Percentiles rank a stretch among this genome's conserved stretches.
Conservation (phyloP, 1,284 basidiomycete species). For the Ustilago xerochloae region DNA sequence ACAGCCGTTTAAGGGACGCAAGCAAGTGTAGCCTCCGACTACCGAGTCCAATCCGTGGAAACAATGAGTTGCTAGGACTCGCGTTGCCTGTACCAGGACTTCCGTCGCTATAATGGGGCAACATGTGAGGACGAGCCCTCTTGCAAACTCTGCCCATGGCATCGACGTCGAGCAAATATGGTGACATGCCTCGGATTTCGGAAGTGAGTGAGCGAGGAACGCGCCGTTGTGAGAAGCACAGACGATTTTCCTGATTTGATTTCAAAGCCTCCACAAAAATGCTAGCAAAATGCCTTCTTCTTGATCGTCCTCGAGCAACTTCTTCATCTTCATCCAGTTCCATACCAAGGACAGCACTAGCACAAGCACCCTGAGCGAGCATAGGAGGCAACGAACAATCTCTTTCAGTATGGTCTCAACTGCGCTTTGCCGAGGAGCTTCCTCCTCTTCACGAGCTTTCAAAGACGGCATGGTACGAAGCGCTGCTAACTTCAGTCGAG, state of each 20-base stretch:
- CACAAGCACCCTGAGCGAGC: not conserved
- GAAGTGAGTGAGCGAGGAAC: not conserved
- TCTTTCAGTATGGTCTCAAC: not conserved
- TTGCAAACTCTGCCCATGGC: no score
- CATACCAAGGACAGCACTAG: not conserved
- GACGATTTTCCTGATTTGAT: constrained; percentile 2
- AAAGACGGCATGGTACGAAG: not conserved
- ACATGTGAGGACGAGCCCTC: no score
- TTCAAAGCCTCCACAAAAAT: constrained; percentile 18
- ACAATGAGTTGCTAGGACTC: no score
- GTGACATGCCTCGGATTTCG: constrained; percentile 3
- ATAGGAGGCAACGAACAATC: not conserved
- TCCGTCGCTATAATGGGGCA: no score
- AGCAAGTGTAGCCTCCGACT: no score
- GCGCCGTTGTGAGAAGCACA: not conserved
- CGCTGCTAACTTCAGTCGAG: not conserved
- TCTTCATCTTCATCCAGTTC: not conserved
- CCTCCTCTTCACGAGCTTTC: not conserved
- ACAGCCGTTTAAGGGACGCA: no score
- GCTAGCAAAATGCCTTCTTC: not conserved
- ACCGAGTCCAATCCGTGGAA: no score
- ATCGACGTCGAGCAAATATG: no score
- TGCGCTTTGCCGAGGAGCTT: not conserved
- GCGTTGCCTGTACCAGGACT: no score
- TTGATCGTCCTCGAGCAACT: not conserved